Evolutionary conservation across 768 basidiomycete species (phyloP).

Genomic region (Dacryopinax primogenitus): DNA sequence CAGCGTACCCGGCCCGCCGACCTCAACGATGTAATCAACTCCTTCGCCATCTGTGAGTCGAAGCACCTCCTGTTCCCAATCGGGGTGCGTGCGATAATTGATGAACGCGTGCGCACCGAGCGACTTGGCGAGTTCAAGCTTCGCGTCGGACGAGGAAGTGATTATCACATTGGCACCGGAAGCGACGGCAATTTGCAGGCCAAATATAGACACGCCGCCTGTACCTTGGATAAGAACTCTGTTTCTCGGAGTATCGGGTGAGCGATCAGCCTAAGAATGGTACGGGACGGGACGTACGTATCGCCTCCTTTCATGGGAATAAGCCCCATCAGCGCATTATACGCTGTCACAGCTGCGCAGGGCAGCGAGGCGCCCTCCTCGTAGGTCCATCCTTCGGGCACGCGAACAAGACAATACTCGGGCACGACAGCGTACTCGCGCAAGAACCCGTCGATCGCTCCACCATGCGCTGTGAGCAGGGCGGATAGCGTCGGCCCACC

Average conservation of each 20-base stretch:
- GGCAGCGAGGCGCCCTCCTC: conserved; percentile 55
- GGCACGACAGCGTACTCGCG: conserved; percentile 44
- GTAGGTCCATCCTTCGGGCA: conserved; percentile 46
- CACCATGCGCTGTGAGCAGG: conserved; percentile 11
- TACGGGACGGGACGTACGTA: conserved; percentile 32
- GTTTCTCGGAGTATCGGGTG: no score
- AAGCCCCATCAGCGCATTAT: conserved; percentile 43
- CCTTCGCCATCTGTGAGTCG: conserved; percentile 28
- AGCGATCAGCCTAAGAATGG: not conserved
- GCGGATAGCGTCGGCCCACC: not conserved
- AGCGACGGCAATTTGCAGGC: conserved; percentile 46
- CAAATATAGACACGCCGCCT: conserved; percentile 34
- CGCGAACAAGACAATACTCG: conserved; percentile 31
- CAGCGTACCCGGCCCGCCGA: conserved; percentile 44
- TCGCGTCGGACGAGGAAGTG: conserved; percentile 55
- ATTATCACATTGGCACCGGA: conserved; percentile 52
- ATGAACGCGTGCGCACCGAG: conserved; percentile 45
- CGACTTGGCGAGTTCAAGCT: conserved; percentile 39
- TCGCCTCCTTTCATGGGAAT: conserved; percentile 46
- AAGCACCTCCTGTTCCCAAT: conserved; percentile 46
- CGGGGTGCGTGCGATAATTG: conserved; percentile 45
- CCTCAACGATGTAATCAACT: conserved; percentile 35
- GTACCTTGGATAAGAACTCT: conserved; percentile 18
- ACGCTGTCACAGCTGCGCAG: conserved; percentile 51
- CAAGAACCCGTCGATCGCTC: conserved; percentile 27